A percentile compares a stretch with the other conserved stretches of the same genome.
These are phyloP conservation scores for Kuraishia piskuri DNA, from an alignment of 805 yeast species.

Conservation along the genomic window DNA sequence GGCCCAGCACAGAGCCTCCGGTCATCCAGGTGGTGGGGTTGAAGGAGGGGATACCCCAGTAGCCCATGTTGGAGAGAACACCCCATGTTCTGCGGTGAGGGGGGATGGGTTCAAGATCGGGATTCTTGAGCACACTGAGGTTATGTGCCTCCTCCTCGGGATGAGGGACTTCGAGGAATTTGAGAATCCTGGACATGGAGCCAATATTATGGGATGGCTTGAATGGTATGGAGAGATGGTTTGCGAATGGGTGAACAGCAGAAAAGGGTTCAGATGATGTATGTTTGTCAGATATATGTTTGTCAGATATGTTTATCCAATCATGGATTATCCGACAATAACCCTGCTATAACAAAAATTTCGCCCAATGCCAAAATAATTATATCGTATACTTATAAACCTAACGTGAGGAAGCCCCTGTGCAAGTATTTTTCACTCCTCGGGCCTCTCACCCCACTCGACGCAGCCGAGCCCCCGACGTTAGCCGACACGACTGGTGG, in stretches of 20 bases:
- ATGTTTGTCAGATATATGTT: too few species aligned
- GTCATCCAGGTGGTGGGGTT: slow-evolving; percentile 24
- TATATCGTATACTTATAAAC: too few species aligned
- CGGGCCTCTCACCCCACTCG: not conserved
- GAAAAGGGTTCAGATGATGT: too few species aligned
- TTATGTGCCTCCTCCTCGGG: not conserved
- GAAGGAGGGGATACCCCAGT: slow-evolving; percentile 29
- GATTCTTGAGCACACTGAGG: not conserved
- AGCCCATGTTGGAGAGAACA: slow-evolving; percentile 28
- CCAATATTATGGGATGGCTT: not conserved
- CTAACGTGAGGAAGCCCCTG: too few species aligned
- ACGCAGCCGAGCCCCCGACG: not conserved
- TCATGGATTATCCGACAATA: too few species aligned
- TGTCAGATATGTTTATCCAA: too few species aligned
- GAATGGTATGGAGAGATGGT: too few species aligned
- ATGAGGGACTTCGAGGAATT: not conserved
- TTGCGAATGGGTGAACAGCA: too few species aligned
- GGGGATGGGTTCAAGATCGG: slow-evolving; percentile 36
- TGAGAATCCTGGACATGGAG: not conserved
- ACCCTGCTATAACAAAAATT: too few species aligned
- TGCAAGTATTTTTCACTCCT: not conserved
- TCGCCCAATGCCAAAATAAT: too few species aligned
- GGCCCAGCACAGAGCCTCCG: slow-evolving; percentile 33
- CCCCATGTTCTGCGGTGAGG: slow-evolving; percentile 39
- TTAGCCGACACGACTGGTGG: not conserved